Evolutionary conservation across 345 rosid species (phyloP).

Genomic region (Eucalyptus globulus): DNA sequence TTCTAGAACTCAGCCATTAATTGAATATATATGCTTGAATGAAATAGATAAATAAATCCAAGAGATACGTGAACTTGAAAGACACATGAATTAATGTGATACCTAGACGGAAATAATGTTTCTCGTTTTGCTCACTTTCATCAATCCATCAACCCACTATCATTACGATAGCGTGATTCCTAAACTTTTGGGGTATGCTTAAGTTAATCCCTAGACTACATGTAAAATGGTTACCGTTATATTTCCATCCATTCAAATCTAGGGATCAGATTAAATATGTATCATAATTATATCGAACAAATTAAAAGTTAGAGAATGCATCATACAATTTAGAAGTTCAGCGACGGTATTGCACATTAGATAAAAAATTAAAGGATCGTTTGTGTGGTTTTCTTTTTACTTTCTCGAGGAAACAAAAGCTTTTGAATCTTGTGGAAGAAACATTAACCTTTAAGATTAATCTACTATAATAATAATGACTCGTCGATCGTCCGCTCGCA

Average conservation of each 20-base stretch:
- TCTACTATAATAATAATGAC: not conserved
- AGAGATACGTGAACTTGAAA: too few species aligned
- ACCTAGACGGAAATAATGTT: not conserved
- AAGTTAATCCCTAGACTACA: not conserved
- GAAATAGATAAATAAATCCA: too few species aligned
- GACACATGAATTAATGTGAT: not conserved
- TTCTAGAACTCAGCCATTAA: not conserved
- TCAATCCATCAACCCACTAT: not conserved
- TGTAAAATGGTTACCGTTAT: too few species aligned
- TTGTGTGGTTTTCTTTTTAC: not conserved
- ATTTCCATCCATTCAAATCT: not conserved
- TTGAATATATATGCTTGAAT: too few species aligned
- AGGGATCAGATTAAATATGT: too few species aligned
- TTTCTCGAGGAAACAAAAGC: not conserved
- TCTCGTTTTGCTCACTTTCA: not conserved
- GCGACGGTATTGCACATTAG: rapidly evolving
- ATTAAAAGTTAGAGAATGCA: rapidly evolving
- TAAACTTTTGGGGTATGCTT: not conserved
- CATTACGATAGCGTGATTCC: too few species aligned
- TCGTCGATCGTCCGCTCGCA: not conserved
- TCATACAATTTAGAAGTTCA: not conserved
- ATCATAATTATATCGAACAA: too few species aligned
- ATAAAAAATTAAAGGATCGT: not conserved
- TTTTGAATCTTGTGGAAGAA: not conserved
- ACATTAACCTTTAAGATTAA: not conserved